phyloP scores from a whole-genome alignment of 306 rosid species.

The Arachis stenosperma region DNA sequence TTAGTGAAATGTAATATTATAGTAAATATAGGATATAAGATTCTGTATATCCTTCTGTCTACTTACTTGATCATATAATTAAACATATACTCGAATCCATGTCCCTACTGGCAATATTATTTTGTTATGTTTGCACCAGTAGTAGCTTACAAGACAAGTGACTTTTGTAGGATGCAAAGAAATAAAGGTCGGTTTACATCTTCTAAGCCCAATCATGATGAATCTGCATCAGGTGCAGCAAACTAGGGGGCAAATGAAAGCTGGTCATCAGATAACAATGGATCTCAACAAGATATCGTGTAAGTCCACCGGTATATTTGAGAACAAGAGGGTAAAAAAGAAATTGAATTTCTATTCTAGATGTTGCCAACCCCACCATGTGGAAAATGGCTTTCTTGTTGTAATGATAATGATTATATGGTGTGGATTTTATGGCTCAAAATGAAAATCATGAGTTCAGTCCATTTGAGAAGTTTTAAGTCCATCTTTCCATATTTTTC shows the following conservation, averaged over 20 bases:
- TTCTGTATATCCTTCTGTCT: not conserved
- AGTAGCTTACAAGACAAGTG: conserved; percentile 25
- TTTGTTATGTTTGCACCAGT: conserved; percentile 35
- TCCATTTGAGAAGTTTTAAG: conserved; percentile 30
- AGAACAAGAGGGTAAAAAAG: conserved; percentile 7
- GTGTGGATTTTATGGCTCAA: not conserved
- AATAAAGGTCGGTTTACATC: conserved; percentile 82
- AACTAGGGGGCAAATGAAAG: conserved; percentile 61
- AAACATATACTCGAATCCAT: conserved; percentile 21
- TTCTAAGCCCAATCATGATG: conserved; percentile 65
- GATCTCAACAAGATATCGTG: conserved; percentile 70
- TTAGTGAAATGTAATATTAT: conserved; percentile 13
- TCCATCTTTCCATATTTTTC: not conserved
- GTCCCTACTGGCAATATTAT: conserved; percentile 5
- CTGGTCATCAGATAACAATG: conserved; percentile 53
- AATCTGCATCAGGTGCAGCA: conserved; percentile 57
- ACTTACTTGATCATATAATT: not conserved
- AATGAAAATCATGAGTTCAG: conserved; percentile 15
- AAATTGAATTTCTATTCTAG: conserved; percentile 16
- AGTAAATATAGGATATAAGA: not conserved
- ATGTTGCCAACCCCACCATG: not conserved
- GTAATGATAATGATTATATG: not conserved
- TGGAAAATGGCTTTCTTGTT: not conserved
- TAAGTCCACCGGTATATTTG: conserved; percentile 51
- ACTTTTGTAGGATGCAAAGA: conserved; percentile 69